A percentile compares a stretch with the other conserved stretches of the same genome.
phyloP scores from a whole-genome alignment of 108 stramenopile genomes.

The Nitzschia sp. region DNA sequence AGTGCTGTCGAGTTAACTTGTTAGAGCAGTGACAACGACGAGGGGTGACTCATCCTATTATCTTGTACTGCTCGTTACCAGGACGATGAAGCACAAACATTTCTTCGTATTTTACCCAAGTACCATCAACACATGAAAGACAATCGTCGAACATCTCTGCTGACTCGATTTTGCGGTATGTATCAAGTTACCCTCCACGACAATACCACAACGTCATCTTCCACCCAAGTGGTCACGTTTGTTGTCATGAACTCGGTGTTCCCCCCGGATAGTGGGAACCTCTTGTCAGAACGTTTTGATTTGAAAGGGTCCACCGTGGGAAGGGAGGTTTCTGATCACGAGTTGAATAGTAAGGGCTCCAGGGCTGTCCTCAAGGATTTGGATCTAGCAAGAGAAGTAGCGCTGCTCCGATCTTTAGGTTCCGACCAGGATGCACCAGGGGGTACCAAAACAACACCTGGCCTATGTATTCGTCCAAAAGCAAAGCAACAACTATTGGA shows the following conservation, averaged over 20 bases:
- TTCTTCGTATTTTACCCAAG: slow-evolving; percentile 70
- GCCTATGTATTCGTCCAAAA: slow-evolving; percentile 59
- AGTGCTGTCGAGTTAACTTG: too few species aligned
- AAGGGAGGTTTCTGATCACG: slow-evolving; percentile 71
- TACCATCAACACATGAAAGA: slow-evolving; percentile 76
- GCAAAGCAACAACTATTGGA: slow-evolving; percentile 66
- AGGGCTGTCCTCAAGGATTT: slow-evolving; percentile 82
- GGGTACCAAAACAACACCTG: slow-evolving; percentile 7
- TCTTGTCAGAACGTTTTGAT: slow-evolving; percentile 82
- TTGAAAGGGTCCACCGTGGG: slow-evolving; percentile 88
- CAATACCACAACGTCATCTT: slow-evolving; percentile 2
- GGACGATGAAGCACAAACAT: slow-evolving; percentile 66
- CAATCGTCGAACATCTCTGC: slow-evolving; percentile 59
- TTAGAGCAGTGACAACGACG: too few species aligned
- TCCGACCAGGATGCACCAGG: background rate
- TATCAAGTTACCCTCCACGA: slow-evolving; percentile 58
- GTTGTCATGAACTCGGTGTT: slow-evolving; percentile 87
- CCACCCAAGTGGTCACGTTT: slow-evolving; percentile 43
- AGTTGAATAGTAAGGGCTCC: slow-evolving; percentile 56
- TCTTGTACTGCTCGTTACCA: background rate
- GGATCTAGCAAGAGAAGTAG: slow-evolving; percentile 67
- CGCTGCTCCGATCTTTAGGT: slow-evolving; percentile 16
- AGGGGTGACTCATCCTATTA: background rate
- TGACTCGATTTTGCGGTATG: slow-evolving; percentile 86
- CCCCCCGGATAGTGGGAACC: slow-evolving; percentile 64